Evolutionary conservation across 345 rosid genomes (phyloP), one percentile per base, ranked within the genome.

Genomic region (Euphorbia lathyris): DNA sequence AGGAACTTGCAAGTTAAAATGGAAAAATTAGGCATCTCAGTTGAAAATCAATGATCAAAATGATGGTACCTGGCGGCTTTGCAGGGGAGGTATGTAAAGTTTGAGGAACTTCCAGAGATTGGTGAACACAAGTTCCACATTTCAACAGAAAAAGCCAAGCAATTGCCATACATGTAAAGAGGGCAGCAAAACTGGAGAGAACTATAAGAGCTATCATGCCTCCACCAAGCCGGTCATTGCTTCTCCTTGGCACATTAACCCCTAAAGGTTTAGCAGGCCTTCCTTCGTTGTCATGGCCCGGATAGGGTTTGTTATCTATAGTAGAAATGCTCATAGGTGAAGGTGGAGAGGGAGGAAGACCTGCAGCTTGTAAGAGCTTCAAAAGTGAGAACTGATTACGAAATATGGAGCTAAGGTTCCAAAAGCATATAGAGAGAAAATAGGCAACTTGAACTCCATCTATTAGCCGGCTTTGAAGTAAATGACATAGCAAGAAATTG

Each of bases 291-390:
- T 58, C 74, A 34, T 29, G 77, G 53, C 83, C 82, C 32, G 75
- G 34, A 60, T 72, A 77, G 4, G 90, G 86, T 58, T 82, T 77
- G 63, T 73, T 72, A 53, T 85, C 78, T 13, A 52, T 25, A 2
- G 70, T 71, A 25, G 83, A 68, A 48, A 67, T 77, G 67, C 80
- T 74, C 3, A 83, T 73, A 68, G 67, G 74, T 30, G 81, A 80
- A 68, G 91, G 91, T 63, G 91, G 91, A 56, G 91, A 85, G 5
- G 87, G 88, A 30, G 92, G 92, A 74, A 85, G 89, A 65, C 89
- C 87, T 85, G 73, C 67, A 45, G 26, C 66, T 40, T 59, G 9
- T 13, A 57, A 45, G 65, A 51, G 60, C 26, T 25, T 70, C 65
- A 62, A 53, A 42, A 65, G n/a, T 9, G 45, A 66, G 70, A 74